Evolutionary conservation across 106 monocot species (phyloP).

Genomic region (Narthecium ossifragum): DNA sequence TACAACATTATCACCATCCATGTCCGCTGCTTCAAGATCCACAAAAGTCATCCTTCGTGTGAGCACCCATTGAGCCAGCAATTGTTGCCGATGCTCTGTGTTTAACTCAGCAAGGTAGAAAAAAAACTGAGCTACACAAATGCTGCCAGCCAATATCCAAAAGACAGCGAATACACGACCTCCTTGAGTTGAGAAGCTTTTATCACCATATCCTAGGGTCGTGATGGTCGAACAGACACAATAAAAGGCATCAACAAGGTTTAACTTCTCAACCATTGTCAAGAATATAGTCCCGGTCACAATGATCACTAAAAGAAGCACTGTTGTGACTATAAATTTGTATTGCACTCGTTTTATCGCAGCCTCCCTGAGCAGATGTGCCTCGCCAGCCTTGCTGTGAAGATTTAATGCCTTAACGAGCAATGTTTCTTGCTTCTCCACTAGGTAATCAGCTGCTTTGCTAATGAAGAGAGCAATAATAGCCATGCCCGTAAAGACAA

Average conservation of each 20-base stretch:
- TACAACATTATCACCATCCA: constrained; percentile 65
- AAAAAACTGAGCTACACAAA: constrained; percentile 74
- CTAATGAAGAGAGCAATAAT: constrained; percentile 59
- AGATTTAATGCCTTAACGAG: constrained; percentile 57
- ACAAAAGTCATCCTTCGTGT: constrained; percentile 71
- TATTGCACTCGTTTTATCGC: constrained; percentile 44
- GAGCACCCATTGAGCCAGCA: constrained; percentile 81
- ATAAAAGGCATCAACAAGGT: constrained; percentile 76
- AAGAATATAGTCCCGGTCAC: constrained; percentile 44
- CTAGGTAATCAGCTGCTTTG: constrained; percentile 74
- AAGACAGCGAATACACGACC: constrained; percentile 70
- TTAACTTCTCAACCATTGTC: constrained; percentile 54
- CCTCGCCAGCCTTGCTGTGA: constrained; percentile 25
- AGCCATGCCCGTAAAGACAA: constrained; percentile 80
- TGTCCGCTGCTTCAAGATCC: constrained; percentile 90
- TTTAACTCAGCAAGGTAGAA: constrained; percentile 77
- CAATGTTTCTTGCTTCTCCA: constrained; percentile 76
- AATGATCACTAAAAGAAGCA: constrained; percentile 36
- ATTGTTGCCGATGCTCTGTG: constrained; percentile 45
- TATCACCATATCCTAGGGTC: constrained; percentile 86
- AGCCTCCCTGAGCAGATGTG: constrained; percentile 39
- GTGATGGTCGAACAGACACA: constrained; percentile 94
- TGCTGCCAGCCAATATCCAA: constrained; percentile 72
- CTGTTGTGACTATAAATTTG: constrained; percentile 34
- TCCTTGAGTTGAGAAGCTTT: constrained; percentile 66